Base-by-base conservation (phyloP, 768 basidiomycete genomes). In the Lanmaoa pseudosensibilis region DNA sequence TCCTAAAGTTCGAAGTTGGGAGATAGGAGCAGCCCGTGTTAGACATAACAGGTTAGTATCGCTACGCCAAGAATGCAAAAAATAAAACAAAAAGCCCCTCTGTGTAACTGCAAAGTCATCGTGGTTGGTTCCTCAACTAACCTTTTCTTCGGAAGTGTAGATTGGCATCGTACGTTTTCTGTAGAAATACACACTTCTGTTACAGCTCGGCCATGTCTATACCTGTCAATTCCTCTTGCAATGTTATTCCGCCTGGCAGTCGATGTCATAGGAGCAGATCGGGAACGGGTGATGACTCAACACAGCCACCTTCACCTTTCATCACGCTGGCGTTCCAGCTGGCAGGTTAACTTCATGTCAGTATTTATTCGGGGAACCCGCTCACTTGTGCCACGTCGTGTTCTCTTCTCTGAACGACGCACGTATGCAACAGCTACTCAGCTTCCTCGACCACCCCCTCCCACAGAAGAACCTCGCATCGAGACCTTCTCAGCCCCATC, bases 401-500 rank as follows among this genome's bases (percentile, higher is more conserved):
- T 62, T 33, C 46, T 58, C 43, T 33, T 54, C 9, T 46, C 59
- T 41, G 53, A 45, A 32, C 53, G 48, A 46, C 55, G 60, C 27
- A 21, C 57, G 30, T 62, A 67, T 53, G 59, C 57, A n/a, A 62
- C 60, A 12, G n/a, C 61, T 15, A 58, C 69, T 4, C 66, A 57
- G n/a, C 32, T 65, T n/a, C 68, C 62, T 25, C 62, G 50, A 48
- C 67, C 70, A 39, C 67, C 66, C 0, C 73, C 74, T 40, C 63
- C 70, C 11, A 52, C 59, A 46, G 60, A 63, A 37, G 59, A 63
- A 34, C 76, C 75, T 5, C 63, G 59, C 3, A 58, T 61, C 0
- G 77, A 76, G 59, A 78, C 75, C 0, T 82, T 80, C 62, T 71
- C 77, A 32, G 74, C 70, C 21, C 73, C 80, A 7, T 75, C 80